Base-by-base conservation (phyloP, 345 rosid species). In the Geranium rotundifolium region DNA sequence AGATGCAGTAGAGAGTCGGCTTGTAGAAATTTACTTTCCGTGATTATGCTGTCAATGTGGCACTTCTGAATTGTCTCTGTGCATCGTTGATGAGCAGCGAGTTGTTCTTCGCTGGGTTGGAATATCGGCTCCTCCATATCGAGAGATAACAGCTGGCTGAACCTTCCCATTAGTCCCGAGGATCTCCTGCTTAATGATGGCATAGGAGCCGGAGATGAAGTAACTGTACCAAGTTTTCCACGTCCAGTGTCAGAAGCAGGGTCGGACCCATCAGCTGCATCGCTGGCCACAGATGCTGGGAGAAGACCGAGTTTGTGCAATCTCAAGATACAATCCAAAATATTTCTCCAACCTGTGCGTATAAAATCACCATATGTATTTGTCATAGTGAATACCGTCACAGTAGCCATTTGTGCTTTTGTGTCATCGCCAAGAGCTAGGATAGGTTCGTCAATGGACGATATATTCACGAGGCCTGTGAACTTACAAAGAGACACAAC, bases 61-160 rank as follows among this genome's bases (percentile, higher is more conserved):
- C 99, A 93, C 72, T 88, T 93, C 57, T 93, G 97, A 68, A 93
- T 93, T 18, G 96, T 90, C 76, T 88, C 96, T 71, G 86, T 82
- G 17, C 97, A 90, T 37, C 97, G 86, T 64, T 90, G 99, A 78
- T 93, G 96, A 79, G 99, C 96, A 67, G 99, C 99, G 71, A 93
- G 95, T 71, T 93, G 96, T 70, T 93, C 96, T 68, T 90, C 97
- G 20, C 96, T 88, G 55, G 99, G 99, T 72, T 93, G 97, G 30
- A 86, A 93, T 74, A 96, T 85, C 69, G 96, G 99, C 83, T 90
- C 97, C 85, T 93, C 99, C 15, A 92, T 83, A 62, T 93, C 99
- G 29, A 93, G 97, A 67, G 97, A 90, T 73, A 93, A 77, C 61
- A 93, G 99, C 82, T 93, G 96, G 82, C 99, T 93, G 83, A 93